Evolutionary conservation across 2,329 filamentous ascomycete species (phyloP).

Genomic region (Neofusicoccum kwambonambiense): DNA sequence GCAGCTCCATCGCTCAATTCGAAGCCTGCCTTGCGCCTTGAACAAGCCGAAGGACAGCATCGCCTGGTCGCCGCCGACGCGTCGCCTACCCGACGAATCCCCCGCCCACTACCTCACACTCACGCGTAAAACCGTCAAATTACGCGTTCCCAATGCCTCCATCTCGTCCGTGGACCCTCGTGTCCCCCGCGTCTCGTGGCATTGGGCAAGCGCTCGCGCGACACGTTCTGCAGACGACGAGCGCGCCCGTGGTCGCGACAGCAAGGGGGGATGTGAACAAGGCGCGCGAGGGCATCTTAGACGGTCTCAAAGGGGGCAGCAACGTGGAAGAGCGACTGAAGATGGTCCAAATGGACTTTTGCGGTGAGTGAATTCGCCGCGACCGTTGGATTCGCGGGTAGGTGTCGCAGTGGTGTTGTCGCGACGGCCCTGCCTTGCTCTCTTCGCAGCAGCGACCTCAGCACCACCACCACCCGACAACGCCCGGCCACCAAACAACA

Average conservation of each 20-base stretch:
- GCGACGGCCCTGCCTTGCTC: too few species aligned
- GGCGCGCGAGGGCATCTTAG: slow-evolving; percentile 51
- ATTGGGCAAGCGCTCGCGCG: slow-evolving; percentile 63
- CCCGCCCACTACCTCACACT: not conserved
- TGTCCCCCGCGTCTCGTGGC: slow-evolving; percentile 61
- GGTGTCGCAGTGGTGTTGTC: too few species aligned
- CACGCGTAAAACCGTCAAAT: not conserved
- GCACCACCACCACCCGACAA: too few species aligned
- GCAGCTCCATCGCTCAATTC: too few species aligned
- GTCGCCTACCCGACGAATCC: not conserved
- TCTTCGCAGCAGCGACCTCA: too few species aligned
- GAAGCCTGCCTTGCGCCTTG: not conserved
- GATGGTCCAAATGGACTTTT: slow-evolving; percentile 56
- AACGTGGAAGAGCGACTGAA: slow-evolving; percentile 49
- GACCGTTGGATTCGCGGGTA: too few species aligned
- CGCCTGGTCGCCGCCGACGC: not conserved
- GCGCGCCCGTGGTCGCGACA: slow-evolving; percentile 60
- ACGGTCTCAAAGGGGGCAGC: slow-evolving; percentile 42
- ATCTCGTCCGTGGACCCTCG: slow-evolving; percentile 45
- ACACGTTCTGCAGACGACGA: slow-evolving; percentile 57
- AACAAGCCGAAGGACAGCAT: not conserved
- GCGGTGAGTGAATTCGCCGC: slow-evolving; percentile 42
- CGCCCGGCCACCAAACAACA: too few species aligned
- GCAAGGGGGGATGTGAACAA: slow-evolving; percentile 54
- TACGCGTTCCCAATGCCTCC: not conserved